phyloP scores from a whole-genome alignment of 139 green algal genomes.

The Penium margaritaceum region DNA sequence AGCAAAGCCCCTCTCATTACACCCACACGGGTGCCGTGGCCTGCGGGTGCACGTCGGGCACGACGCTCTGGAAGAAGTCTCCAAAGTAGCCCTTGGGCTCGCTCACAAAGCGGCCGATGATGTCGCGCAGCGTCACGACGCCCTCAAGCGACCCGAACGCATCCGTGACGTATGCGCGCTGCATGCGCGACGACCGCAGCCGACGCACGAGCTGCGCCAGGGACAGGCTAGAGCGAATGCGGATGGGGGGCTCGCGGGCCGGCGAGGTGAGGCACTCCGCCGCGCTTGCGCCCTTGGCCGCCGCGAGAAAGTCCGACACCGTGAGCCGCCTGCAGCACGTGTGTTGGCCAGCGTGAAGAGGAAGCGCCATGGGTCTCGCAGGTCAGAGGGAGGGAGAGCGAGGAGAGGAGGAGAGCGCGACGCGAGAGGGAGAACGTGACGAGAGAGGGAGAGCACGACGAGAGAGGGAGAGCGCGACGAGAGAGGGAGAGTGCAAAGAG shows the following conservation, averaged over 20 bases:
- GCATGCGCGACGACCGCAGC: slow-evolving; percentile 5
- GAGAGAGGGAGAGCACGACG: neutral
- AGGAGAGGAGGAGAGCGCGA: neutral
- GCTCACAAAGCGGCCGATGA: slow-evolving; percentile 33
- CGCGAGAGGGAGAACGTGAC: neutral
- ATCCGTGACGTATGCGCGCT: slow-evolving; percentile 20
- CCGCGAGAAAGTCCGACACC: slow-evolving; percentile 27
- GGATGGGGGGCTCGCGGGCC: neutral
- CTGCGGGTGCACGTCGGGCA: neutral
- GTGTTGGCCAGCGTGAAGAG: neutral
- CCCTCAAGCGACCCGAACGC: neutral
- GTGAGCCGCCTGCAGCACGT: slow-evolving; percentile 18
- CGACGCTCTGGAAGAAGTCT: slow-evolving; percentile 18
- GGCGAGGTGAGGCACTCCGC: neutral
- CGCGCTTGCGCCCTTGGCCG: neutral
- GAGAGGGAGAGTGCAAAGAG: neutral
- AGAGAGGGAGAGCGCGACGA: neutral
- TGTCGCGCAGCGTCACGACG: slow-evolving; percentile 38
- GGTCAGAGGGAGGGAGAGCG: neutral
- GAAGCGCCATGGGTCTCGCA: neutral
- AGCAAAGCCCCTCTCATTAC: too few relatives aligned
- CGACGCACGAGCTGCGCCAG: slow-evolving; percentile 4
- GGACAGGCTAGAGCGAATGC: neutral
- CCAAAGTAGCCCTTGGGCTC: slow-evolving; percentile 33
- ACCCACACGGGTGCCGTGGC: neutral